Percentiles rank a stretch among this genome's conserved stretches.
These are phyloP conservation scores for Lagenidium giganteum DNA, from an alignment of 352 stramenopile species.

Conservation along the genomic window DNA sequence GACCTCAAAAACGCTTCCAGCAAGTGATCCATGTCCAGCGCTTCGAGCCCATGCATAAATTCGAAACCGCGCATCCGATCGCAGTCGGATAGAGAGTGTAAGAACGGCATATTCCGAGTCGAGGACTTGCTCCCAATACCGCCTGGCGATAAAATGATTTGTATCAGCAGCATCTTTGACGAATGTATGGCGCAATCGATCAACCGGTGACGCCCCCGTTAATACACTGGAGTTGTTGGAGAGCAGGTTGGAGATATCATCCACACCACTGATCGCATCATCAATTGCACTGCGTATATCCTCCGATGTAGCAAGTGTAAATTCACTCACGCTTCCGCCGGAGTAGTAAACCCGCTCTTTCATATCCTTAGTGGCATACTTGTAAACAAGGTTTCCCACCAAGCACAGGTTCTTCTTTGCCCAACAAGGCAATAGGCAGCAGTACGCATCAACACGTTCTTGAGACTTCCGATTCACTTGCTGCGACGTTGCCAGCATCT, in stretches of 20 bases:
- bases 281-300: not conserved
- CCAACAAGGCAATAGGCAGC: conserved; percentile 10
- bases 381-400: not conserved
- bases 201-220: not conserved
- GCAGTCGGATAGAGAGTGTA: not conserved
- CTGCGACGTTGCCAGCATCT: conserved; percentile 8
- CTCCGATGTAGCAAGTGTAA: not conserved
- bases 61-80: not conserved
- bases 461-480: conserved; percentile 11
- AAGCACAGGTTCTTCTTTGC: conserved; percentile 3
- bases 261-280: not conserved
- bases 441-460: conserved; percentile 2
- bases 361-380: not conserved
- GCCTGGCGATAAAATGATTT: not conserved
- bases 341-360: conserved; percentile 9
- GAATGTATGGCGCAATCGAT: conserved; percentile 1
- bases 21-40: not conserved
- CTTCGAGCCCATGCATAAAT: not conserved
- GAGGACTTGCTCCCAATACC: not conserved
- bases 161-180: not conserved
- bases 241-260: not conserved
- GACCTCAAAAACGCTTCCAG: not conserved
- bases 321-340: conserved; percentile 9
- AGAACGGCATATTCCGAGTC: conserved; percentile 5
- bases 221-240: not conserved